A percentile compares a stretch with the other conserved stretches of the same genome.
Conservation (phyloP, 1,139 yeast species). For the Lizanozyma gosingica region DNA sequence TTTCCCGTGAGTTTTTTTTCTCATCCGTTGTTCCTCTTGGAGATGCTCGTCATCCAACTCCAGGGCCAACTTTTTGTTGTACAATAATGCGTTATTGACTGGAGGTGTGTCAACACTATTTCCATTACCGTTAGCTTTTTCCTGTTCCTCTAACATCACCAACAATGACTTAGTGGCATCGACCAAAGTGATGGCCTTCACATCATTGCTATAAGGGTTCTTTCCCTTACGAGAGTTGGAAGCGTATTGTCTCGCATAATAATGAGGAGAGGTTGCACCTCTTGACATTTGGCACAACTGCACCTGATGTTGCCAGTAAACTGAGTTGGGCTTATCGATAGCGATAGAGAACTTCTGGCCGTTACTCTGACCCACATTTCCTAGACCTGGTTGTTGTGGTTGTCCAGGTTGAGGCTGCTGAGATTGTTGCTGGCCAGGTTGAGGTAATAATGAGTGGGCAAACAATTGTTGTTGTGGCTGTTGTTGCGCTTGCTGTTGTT, state of each 20-base stretch:
- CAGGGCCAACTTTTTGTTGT: conserved; percentile 52
- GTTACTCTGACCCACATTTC: conserved; percentile 6
- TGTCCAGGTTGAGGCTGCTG: conserved; percentile 17
- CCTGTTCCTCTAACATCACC: conserved; percentile 34
- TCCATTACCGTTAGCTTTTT: conserved; percentile 18
- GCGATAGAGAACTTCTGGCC: conserved; percentile 7
- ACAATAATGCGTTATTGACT: conserved; percentile 37
- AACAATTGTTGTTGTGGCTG: conserved; percentile 18
- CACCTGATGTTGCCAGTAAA: conserved; percentile 82
- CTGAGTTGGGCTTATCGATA: conserved; percentile 25
- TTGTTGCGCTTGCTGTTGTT: conserved; percentile 13
- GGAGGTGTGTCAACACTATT: conserved; percentile 3
- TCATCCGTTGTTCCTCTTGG: conserved; percentile 68
- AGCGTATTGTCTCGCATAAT: conserved; percentile 89
- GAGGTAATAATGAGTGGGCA: conserved; percentile 15
- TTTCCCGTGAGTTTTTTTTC: conserved; percentile 58
- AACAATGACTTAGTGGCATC: conserved; percentile 49
- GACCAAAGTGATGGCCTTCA: conserved; percentile 37
- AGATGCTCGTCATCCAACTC: conserved; percentile 64
- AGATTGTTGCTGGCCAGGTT: conserved; percentile 13
- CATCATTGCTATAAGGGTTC: conserved; percentile 31
- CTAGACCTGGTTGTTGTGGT: conserved; percentile 13
- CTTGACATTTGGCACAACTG: conserved; percentile 76
- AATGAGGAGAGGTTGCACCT: conserved; percentile 68
- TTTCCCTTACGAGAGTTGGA: conserved; percentile 57